phyloP scores from a whole-genome alignment of 1,284 basidiomycete species.

The Lignosus rhinocerotis region DNA sequence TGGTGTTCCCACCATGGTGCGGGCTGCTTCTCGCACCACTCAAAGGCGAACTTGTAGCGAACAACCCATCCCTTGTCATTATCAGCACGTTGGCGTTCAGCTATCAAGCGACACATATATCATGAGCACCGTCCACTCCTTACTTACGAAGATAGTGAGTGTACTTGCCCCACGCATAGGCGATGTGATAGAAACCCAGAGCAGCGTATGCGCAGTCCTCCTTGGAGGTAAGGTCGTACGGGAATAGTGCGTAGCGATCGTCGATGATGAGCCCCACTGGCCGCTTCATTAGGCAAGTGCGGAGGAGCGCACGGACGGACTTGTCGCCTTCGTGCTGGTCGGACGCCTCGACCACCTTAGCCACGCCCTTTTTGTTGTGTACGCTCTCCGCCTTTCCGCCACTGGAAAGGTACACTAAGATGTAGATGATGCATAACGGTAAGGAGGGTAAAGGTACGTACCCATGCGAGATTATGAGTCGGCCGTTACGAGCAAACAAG shows the following conservation, averaged over 20 bases:
- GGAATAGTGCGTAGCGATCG: conserved; percentile 70
- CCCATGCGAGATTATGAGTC: conserved; percentile 79
- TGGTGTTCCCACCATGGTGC: conserved; percentile 52
- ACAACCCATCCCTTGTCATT: conserved; percentile 52
- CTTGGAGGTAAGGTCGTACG: conserved; percentile 56
- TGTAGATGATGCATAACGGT: not conserved
- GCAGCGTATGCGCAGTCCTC: conserved; percentile 62
- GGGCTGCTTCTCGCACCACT: conserved; percentile 74
- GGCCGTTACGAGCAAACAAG: conserved; percentile 59
- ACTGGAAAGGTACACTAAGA: conserved; percentile 34
- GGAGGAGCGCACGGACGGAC: conserved; percentile 67
- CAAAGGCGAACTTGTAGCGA: conserved; percentile 77
- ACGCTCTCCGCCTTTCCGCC: conserved; percentile 69
- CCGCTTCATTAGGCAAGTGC: conserved; percentile 47
- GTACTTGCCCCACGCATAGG: conserved; percentile 71
- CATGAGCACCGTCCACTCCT: not conserved
- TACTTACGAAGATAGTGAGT: not conserved
- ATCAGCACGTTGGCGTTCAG: conserved; percentile 57
- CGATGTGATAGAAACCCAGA: conserved; percentile 71
- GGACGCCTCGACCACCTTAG: conserved; percentile 42
- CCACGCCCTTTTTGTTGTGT: conserved; percentile 40
- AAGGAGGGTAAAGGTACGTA: conserved; percentile 34
- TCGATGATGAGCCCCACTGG: conserved; percentile 71
- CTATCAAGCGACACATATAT: conserved; percentile 36
- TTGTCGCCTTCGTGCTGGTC: conserved; percentile 67